These are phyloP conservation scores for Croton setiger DNA, from an alignment of 441 rosid species.

Conservation along the genomic window DNA sequence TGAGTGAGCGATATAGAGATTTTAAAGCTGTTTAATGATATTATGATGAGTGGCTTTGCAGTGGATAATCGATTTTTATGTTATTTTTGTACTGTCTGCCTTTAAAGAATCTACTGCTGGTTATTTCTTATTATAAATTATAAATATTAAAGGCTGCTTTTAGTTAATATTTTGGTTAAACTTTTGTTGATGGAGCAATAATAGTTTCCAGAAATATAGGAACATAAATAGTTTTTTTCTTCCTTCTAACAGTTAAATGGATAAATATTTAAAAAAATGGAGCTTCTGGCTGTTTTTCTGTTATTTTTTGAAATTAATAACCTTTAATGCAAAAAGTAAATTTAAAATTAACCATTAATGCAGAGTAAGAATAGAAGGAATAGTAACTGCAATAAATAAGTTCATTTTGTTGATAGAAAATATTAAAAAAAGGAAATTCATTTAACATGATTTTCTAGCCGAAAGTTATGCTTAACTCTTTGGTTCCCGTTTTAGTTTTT, in stretches of 20 bases:
- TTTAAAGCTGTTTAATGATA: not conserved
- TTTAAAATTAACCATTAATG: too few species aligned
- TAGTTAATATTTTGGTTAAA: not conserved
- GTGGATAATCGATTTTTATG: not conserved
- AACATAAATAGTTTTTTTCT: not conserved
- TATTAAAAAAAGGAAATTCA: not conserved
- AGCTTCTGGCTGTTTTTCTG: not conserved
- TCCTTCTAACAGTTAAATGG: not conserved
- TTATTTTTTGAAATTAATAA: not conserved
- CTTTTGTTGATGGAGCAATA: not conserved
- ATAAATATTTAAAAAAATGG: not conserved
- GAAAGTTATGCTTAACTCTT: not conserved
- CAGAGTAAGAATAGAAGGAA: not conserved
- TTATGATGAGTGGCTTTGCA: not conserved
- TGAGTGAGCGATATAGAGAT: not conserved
- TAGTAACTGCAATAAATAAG: not conserved
- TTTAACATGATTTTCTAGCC: not conserved
- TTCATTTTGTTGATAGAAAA: not conserved
- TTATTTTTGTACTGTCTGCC: not conserved
- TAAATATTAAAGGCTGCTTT: not conserved
- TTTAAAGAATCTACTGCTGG: not conserved
- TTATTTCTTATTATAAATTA: not conserved
- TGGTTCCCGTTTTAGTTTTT: not conserved
- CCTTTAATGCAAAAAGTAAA: not conserved
- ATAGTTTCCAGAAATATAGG: slow-evolving; percentile 21